Conservation (phyloP, 208 protist genomes). For the Endotrypanum monterogeii region DNA sequence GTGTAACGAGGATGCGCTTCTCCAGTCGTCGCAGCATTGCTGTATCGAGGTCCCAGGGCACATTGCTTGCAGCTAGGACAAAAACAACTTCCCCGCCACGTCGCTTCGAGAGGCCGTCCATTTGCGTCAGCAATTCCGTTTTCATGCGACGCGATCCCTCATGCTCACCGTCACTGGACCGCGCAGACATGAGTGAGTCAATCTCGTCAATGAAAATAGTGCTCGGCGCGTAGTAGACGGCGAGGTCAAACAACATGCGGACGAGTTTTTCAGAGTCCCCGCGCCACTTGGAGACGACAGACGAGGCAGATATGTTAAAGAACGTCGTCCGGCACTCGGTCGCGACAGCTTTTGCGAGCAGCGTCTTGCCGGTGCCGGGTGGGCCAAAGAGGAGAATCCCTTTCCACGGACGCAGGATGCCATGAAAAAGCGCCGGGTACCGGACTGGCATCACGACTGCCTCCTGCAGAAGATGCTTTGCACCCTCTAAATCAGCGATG, state of each 20-base stretch:
- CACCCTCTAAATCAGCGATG: constrained; percentile 92
- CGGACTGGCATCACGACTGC: constrained; percentile 92
- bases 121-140: constrained; percentile 93
- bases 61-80: constrained; percentile 93
- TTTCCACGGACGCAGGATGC: constrained; percentile 95
- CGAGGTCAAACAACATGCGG: constrained; percentile 94
- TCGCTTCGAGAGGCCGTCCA: constrained; percentile 91
- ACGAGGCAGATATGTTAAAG: constrained; percentile 98
- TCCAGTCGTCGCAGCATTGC: constrained; percentile 92
- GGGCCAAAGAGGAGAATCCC: constrained; percentile 97
- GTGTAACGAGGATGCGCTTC: constrained; percentile 90
- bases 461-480: constrained; percentile 95
- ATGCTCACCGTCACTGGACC: constrained; percentile 95
- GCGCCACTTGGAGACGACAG: constrained; percentile 97
- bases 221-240: constrained; percentile 90
- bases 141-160: constrained; percentile 94
- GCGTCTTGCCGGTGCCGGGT: constrained; percentile 98
- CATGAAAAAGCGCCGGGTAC: constrained; percentile 91
- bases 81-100: constrained; percentile 86
- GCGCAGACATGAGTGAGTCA: constrained; percentile 95
- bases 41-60: constrained; percentile 94
- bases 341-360: constrained; percentile 97
- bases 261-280: constrained; percentile 98
- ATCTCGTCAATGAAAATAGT: constrained; percentile 99
- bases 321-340: constrained; percentile 98